phyloP scores from a whole-genome alignment of 1,284 basidiomycete genomes.

The Melanopsichium pennsylvanicum region DNA sequence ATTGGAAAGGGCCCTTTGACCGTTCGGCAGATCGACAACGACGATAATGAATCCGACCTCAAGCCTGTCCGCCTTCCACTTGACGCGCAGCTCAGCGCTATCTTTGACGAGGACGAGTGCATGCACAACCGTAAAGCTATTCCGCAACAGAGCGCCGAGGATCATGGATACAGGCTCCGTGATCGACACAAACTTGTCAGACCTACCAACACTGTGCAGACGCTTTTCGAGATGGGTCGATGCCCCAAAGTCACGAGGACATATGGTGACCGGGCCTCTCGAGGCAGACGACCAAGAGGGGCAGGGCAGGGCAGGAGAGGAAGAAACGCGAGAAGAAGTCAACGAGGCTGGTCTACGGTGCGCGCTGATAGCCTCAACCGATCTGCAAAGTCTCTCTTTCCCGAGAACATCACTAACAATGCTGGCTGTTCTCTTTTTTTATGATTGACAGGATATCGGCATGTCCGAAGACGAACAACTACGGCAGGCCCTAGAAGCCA shows the following conservation, averaged over 20 bases:
- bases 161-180: constrained; percentile 13
- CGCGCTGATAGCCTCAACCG: constrained; percentile 9
- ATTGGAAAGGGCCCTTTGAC: neutral
- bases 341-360: constrained; percentile 18
- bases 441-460: constrained; percentile 14
- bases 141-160: neutral
- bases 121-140: neutral
- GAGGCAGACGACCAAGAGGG: constrained; percentile 1
- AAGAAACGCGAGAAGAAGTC: neutral
- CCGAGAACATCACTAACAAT: constrained; percentile 1
- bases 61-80: no score
- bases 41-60: neutral
- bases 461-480: constrained; percentile 49
- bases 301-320: neutral
- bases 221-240: neutral
- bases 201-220: constrained; percentile 1
- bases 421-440: neutral
- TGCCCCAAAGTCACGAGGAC: constrained; percentile 1
- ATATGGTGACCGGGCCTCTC: neutral
- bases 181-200: constrained; percentile 11
- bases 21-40: neutral
- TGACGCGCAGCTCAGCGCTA: neutral
- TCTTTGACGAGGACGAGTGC: neutral
- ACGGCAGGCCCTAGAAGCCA: constrained; percentile 46
- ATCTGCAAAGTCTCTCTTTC: neutral